Conservation (phyloP, 2,329 filamentous ascomycete species). For the Ustulina deusta region DNA sequence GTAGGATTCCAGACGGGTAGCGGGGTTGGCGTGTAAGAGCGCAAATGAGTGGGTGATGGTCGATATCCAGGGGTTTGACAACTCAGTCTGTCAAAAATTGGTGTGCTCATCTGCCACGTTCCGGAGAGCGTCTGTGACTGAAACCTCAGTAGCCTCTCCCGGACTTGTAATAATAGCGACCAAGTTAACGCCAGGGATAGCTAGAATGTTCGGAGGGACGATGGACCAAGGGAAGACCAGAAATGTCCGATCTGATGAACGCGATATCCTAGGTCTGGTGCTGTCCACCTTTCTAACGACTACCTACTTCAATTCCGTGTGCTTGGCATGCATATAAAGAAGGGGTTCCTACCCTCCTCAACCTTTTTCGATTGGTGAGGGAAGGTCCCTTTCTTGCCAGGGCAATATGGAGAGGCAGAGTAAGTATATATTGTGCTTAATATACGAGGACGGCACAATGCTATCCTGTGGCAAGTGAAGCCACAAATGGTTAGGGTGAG, state of each 20-base stretch:
- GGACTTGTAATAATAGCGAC: slow-evolving; percentile 50
- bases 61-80: slow-evolving; percentile 50
- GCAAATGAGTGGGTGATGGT: slow-evolving; percentile 49
- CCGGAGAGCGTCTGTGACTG: slow-evolving; percentile 43
- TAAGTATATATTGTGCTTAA: slow-evolving; percentile 59
- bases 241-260: slow-evolving; percentile 53
- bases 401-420: slow-evolving; percentile 58
- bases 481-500: slow-evolving; percentile 45
- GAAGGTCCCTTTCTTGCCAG: slow-evolving; percentile 51
- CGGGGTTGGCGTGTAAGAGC: slow-evolving; percentile 53
- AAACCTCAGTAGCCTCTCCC: slow-evolving; percentile 43
- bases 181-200: slow-evolving; percentile 46
- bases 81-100: slow-evolving; percentile 43
- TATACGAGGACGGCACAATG: slow-evolving; percentile 55
- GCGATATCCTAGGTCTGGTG: slow-evolving; percentile 46
- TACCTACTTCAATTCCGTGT: slow-evolving; percentile 49
- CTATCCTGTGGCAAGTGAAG: slow-evolving; percentile 43
- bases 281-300: slow-evolving; percentile 47
- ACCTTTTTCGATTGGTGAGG: slow-evolving; percentile 54
- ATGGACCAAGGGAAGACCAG: slow-evolving; percentile 56
- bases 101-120: slow-evolving; percentile 50
- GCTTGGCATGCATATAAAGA: slow-evolving; percentile 57
- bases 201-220: slow-evolving; percentile 53
- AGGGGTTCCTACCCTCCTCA: slow-evolving; percentile 50
- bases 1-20: slow-evolving; percentile 53